A percentile compares a stretch with the other conserved stretches of the same genome.
Conservation (phyloP, 257 asterid species). For the Salvia miltiorrhiza region DNA sequence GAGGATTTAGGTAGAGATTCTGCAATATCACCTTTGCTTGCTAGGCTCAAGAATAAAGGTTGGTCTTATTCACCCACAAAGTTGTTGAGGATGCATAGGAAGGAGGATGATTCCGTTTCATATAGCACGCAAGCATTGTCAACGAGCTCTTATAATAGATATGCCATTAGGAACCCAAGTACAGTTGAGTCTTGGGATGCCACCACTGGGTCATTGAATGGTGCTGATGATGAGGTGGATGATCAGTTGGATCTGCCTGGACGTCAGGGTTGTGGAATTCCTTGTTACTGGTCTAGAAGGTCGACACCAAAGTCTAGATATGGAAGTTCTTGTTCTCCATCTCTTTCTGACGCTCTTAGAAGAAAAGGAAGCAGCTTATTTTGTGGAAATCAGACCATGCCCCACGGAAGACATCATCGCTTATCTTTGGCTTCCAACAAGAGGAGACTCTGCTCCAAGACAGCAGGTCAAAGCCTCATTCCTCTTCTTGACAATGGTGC, state of each 20-base stretch:
- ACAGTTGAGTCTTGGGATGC: constrained; percentile 89
- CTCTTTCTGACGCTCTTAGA: constrained; percentile 85
- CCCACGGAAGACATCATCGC: constrained; percentile 49
- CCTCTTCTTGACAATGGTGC: constrained; percentile 60
- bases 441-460: constrained; percentile 52
- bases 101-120: constrained; percentile 74
- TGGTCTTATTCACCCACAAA: constrained; percentile 53
- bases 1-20: constrained; percentile 66
- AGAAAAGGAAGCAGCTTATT: constrained; percentile 75
- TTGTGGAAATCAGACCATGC: constrained; percentile 54
- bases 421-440: constrained; percentile 52
- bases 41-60: constrained; percentile 56
- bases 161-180: constrained; percentile 61
- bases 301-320: constrained; percentile 84
- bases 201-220: constrained; percentile 67
- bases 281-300: constrained; percentile 94
- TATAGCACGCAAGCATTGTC: constrained; percentile 79
- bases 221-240: constrained; percentile 83
- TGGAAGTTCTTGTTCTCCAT: constrained; percentile 80
- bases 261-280: constrained; percentile 87
- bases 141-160: constrained; percentile 62
- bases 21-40: constrained; percentile 72
- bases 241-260: constrained; percentile 77
- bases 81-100: constrained; percentile 44
- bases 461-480: constrained; percentile 49